phyloP scores from a whole-genome alignment of 1,139 yeast species.

The Sugiyamaella japonica region DNA sequence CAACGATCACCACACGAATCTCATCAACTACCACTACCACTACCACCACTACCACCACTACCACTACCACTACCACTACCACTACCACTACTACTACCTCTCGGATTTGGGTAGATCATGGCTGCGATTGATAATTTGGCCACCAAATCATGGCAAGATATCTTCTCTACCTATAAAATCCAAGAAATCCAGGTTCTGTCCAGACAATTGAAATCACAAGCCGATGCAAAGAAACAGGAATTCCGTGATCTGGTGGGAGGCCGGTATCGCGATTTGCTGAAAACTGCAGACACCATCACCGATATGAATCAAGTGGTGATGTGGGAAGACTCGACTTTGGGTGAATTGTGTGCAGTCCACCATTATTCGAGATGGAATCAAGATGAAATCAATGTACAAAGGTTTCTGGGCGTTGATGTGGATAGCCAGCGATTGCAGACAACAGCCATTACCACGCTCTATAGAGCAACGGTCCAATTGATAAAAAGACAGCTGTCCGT shows the following conservation, averaged over 20 bases:
- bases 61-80: no score
- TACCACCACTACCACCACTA: neutral
- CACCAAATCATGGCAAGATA: slow-evolving; percentile 32
- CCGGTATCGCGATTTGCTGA: slow-evolving; percentile 64
- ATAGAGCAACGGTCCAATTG: slow-evolving; percentile 5
- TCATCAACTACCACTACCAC: neutral
- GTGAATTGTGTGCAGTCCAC: slow-evolving; percentile 26
- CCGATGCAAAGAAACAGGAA: slow-evolving; percentile 43
- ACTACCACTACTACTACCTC: no score
- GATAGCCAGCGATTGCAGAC: slow-evolving; percentile 6
- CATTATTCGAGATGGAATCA: slow-evolving; percentile 27
- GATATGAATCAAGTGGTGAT: slow-evolving; percentile 50
- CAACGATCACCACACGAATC: no score
- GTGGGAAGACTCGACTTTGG: slow-evolving; percentile 30
- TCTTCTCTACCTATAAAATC: slow-evolving; percentile 31
- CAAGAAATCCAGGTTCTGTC: slow-evolving; percentile 32
- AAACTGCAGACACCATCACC: slow-evolving; percentile 67
- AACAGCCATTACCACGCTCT: slow-evolving; percentile 18
- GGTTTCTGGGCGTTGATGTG: slow-evolving; percentile 8
- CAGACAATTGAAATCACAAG: slow-evolving; percentile 27
- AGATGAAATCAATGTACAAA: slow-evolving; percentile 21
- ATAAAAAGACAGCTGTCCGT: slow-evolving; percentile 3
- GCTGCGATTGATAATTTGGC: neutral
- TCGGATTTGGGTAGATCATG: no score
- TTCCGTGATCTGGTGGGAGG: slow-evolving; percentile 61